Evolutionary conservation across 2,329 filamentous ascomycete genomes (phyloP).

Genomic region (Drechslerella dactyloides): DNA sequence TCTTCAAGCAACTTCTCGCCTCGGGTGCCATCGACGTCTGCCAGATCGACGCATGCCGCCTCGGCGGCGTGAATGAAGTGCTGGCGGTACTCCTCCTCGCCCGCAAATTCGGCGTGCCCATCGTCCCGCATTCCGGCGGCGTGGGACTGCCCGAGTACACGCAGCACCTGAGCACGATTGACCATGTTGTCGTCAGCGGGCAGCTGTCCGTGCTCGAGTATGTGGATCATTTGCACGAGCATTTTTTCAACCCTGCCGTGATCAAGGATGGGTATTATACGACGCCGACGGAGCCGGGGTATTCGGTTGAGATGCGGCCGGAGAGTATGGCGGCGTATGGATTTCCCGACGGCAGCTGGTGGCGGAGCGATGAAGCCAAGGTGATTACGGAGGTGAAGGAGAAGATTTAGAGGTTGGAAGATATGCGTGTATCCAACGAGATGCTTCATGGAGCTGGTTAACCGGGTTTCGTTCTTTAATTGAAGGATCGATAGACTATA

Average conservation of each 20-base stretch:
- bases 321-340: constrained; percentile 81
- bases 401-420: constrained; percentile 52
- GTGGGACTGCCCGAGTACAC: constrained; percentile 94
- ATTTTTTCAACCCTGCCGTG: constrained; percentile 80
- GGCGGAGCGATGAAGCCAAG: constrained; percentile 80
- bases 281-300: constrained; percentile 81
- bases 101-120: constrained; percentile 73
- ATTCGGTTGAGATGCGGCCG: constrained; percentile 91
- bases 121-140: constrained; percentile 87
- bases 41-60: constrained; percentile 86
- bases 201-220: constrained; percentile 85
- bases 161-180: constrained; percentile 88
- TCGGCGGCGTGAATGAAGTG: constrained; percentile 90
- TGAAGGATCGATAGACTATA: no score
- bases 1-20: constrained; percentile 90
- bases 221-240: constrained; percentile 91
- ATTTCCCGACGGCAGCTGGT: constrained; percentile 85
- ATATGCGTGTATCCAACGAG: no score
- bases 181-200: constrained; percentile 85
- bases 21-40: constrained; percentile 82
- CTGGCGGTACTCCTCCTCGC: constrained; percentile 88
- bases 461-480: no score
- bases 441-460: no score
- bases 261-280: constrained; percentile 87
- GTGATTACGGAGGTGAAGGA: constrained; percentile 68